A percentile compares a stretch with the other conserved stretches of the same genome.
phyloP scores from a whole-genome alignment of 129 eudicot species.

The Deinandra increscens region DNA sequence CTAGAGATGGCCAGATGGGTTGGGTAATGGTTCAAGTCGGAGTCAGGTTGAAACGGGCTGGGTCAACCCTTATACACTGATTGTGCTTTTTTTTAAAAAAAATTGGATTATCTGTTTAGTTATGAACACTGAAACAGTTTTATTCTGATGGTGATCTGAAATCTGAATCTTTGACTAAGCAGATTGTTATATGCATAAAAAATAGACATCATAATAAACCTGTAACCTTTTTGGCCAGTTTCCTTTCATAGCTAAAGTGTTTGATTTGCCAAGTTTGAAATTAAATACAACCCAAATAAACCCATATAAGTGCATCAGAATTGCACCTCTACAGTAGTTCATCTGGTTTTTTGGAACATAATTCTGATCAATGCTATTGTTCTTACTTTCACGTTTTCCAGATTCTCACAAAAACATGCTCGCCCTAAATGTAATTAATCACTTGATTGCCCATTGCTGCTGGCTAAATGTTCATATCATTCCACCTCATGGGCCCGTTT shows the following conservation, averaged over 20 bases:
- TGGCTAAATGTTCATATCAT: conserved; percentile 80
- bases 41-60: background rate
- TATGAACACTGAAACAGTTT: background rate
- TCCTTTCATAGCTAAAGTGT: background rate
- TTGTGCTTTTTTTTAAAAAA: background rate
- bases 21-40: background rate
- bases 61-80: background rate
- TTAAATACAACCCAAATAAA: background rate
- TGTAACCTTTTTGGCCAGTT: background rate
- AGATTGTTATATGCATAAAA: background rate
- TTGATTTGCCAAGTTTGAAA: background rate
- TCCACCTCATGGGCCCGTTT: conserved; percentile 73
- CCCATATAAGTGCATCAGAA: background rate
- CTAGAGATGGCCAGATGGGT: conserved; percentile 1
- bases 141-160: background rate
- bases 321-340: background rate
- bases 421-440: conserved; percentile 50
- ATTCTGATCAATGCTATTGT: conserved; percentile 19
- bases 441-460: conserved; percentile 49
- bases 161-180: background rate
- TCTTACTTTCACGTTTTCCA: conserved; percentile 33
- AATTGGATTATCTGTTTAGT: background rate
- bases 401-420: conserved; percentile 63
- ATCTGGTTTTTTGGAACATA: background rate
- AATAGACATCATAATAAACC: background rate